Evolutionary conservation across 108 stramenopile genomes (phyloP).

Genomic region (Skeletonema menzelii): DNA sequence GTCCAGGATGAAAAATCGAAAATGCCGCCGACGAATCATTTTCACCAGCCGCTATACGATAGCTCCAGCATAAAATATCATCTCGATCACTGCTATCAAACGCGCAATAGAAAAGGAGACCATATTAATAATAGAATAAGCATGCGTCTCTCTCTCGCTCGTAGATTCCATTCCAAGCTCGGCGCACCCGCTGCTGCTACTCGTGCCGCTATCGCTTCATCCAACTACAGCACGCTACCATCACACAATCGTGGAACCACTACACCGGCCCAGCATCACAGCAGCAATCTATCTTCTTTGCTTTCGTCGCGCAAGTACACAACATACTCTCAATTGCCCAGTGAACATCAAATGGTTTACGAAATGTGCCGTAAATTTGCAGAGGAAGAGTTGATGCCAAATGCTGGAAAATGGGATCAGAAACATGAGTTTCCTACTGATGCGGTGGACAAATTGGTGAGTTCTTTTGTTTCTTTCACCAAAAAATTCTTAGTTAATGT

Average conservation of each 20-base stretch:
- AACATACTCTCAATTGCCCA: constrained; percentile 3
- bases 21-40: background rate
- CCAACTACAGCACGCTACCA: background rate
- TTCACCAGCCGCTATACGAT: background rate
- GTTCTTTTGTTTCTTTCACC: background rate
- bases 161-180: background rate
- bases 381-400: constrained; percentile 90
- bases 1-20: background rate
- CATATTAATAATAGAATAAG: background rate
- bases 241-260: background rate
- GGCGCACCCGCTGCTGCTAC: background rate
- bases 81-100: background rate
- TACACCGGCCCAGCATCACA: background rate
- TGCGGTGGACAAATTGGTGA: constrained; percentile 59
- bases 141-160: background rate
- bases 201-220: background rate
- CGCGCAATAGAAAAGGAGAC: background rate
- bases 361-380: constrained; percentile 97
- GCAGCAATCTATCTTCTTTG: background rate
- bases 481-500: background rate
- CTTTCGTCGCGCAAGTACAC: background rate
- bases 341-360: constrained; percentile 91
- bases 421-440: constrained; percentile 78
- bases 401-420: constrained; percentile 90
- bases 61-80: background rate